Base-by-base conservation (phyloP, 2,329 filamentous ascomycete genomes). In the Emergomyces pasteurianus region DNA sequence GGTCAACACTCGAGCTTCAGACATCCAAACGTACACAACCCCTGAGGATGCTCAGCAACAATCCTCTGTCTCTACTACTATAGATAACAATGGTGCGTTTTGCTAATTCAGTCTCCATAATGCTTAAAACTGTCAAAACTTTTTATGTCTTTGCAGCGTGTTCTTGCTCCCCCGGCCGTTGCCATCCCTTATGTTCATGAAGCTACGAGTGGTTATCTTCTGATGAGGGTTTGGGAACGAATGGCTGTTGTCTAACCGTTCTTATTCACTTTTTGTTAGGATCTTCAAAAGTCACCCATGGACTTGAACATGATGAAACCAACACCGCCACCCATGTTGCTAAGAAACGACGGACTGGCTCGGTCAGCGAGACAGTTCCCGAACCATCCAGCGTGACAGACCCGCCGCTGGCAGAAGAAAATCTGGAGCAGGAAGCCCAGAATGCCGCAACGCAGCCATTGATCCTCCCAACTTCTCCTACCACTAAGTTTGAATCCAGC, bases 301-400 rank as follows among this genome's bases (percentile, higher is more conserved):
- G 68, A 4, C 62, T 70, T 36, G 72, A 75, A 18, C 61, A 65
- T 31, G 68, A 73, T 38, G 70, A 72, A 42, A 68, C 67, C 1
- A 66, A 71, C 56, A 58, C 63, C 8, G 71, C 73, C 16, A 68
- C 72, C 21, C 72, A 70, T 38, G 71, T 70, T 18, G 67, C 73
- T 42, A 77, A 77, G 67, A 76, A 73, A 63, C 73, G 72, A 28
- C 74, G 74, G 36, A 74, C 71, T 26, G 74, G 68, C 38, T 67
- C 71, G 23, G 68, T 66, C 21, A 62, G 66, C 10, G 67, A 67
- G 12, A 55, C 65, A n/a, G 55, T 67, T 6, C 38, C 12, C 3
- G 43, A 52, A 53, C 21, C 10, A n/a, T 28, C 26, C 12, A 43
- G 12, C 36, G 26, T 21, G 26, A 34, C 49, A 31, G 36, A 47